Conservation (phyloP, 2,329 filamentous ascomycete species). For the Fonsecaea pedrosoi region DNA sequence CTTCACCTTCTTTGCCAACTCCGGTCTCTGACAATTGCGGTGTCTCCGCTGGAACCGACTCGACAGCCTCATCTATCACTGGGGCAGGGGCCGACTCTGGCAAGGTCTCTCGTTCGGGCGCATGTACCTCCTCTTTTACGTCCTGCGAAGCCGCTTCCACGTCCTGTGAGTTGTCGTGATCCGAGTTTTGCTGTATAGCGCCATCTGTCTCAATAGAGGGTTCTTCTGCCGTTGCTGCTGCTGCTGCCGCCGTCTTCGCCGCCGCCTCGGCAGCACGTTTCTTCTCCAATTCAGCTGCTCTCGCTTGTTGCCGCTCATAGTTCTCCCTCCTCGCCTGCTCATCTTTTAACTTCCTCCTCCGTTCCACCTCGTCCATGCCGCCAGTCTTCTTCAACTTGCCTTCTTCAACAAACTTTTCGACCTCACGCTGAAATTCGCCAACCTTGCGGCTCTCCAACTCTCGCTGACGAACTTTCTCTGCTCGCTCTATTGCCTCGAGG, state of each 20-base stretch:
- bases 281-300: constrained; percentile 58
- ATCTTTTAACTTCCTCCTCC: constrained; percentile 81
- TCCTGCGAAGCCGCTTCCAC: constrained; percentile 33
- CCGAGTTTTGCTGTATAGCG: constrained; percentile 1
- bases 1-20: constrained; percentile 80
- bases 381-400: constrained; percentile 95
- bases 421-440: constrained; percentile 83
- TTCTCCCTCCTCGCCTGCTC: constrained; percentile 83
- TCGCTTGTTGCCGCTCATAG: constrained; percentile 60
- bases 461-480: constrained; percentile 86
- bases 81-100: constrained; percentile 13
- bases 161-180: constrained; percentile 29
- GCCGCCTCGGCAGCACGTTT: constrained; percentile 39
- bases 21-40: constrained; percentile 64
- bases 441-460: constrained; percentile 78
- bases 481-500: constrained; percentile 95
- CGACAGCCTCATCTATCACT: constrained; percentile 17
- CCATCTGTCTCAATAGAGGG: constrained; percentile 25
- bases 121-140: constrained; percentile 28
- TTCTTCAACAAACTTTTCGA: constrained; percentile 83
- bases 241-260: constrained; percentile 27
- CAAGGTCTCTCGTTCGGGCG: constrained; percentile 25
- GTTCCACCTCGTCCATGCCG: constrained; percentile 91
- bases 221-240: background rate
- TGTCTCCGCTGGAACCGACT: constrained; percentile 13